Evolutionary conservation across 2,329 filamentous ascomycete species (phyloP).

Genomic region (Domatiomyces catenatus): DNA sequence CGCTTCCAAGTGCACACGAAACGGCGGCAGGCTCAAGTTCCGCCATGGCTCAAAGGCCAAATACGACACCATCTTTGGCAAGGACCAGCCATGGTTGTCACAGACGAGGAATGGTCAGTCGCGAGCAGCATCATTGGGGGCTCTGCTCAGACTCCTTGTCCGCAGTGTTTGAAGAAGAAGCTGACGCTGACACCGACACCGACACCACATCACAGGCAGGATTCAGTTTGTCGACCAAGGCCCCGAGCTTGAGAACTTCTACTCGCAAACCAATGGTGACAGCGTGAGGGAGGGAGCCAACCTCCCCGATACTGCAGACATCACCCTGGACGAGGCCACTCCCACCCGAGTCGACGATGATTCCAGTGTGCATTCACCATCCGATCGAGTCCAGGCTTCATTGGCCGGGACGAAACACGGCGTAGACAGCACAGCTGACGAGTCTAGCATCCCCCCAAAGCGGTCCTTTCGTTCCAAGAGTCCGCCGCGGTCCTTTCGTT

Average conservation of each 20-base stretch:
- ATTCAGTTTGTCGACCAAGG: conserved; percentile 17
- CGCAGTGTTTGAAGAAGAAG: background rate
- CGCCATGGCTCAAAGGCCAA: conserved; percentile 15
- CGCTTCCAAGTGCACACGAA: conserved; percentile 12
- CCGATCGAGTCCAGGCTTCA: background rate
- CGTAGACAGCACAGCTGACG: background rate
- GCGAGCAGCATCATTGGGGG: too few relatives aligned
- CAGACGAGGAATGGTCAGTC: conserved; percentile 17
- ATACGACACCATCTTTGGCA: conserved; percentile 16
- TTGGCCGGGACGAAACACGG: background rate
- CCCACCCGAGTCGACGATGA: background rate
- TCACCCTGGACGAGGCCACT: background rate
- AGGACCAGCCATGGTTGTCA: conserved; percentile 16
- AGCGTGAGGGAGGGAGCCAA: background rate
- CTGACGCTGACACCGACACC: too few relatives aligned
- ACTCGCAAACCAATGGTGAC: conserved; percentile 12
- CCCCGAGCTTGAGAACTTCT: conserved; percentile 17
- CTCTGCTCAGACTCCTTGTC: background rate
- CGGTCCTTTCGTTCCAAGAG: background rate
- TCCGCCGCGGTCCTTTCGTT: background rate
- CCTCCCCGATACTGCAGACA: background rate
- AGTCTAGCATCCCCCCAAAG: background rate
- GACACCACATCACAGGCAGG: conserved; percentile 7
- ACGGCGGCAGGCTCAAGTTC: conserved; percentile 15
- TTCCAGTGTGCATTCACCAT: background rate